Evolutionary conservation across 2,329 filamentous ascomycete genomes (phyloP), one percentile per base, ranked within the genome.

Genomic region (Leptographium wingfieldii): DNA sequence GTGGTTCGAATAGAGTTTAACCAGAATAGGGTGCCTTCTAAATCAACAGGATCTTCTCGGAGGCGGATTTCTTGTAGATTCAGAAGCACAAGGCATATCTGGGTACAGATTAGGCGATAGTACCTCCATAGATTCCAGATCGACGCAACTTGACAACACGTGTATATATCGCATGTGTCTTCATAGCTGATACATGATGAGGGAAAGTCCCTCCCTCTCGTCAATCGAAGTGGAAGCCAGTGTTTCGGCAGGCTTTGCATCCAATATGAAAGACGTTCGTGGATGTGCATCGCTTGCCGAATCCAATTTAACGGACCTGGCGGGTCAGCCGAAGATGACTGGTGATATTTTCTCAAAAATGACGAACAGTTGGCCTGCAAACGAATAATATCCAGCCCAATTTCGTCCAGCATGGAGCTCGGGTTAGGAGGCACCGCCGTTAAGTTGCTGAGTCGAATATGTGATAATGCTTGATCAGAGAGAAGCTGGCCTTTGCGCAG

Each of bases 81-180:
- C 27, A 48, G 16, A 6, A 57, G 43, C 19, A 49, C 40, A 22
- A 57, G 43, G 43, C 33, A 14, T 43, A 57, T 57, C 40, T 48
- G 27, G 29, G 35, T 49, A 40, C 43, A 49, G n/a, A 25, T 57
- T 27, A 57, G 43, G 27, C 55, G 55, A 35, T 57, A 57, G 43
- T 49, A 57, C 25, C 55, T 25, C 55, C 55, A 57, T 9, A 57
- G 40, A 25, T 57, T 57, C 55, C 55, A 57, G 43, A 57, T 57
- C 3, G 55, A 57, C 33, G 55, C 55, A 27, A 57, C 55, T 22
- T 57, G 55, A 40, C 55, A 57, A 40, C 14, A 57, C 2, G 40
- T 48, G 43, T 57, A 57, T 12, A 57, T 14, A 10, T 49, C 55
- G 29, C 55, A 48, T 22, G 43, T 35, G 5, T 57, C 55, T 11